phyloP scores from a whole-genome alignment of 805 yeast genomes.

The Grigorovia transvaalensis region DNA sequence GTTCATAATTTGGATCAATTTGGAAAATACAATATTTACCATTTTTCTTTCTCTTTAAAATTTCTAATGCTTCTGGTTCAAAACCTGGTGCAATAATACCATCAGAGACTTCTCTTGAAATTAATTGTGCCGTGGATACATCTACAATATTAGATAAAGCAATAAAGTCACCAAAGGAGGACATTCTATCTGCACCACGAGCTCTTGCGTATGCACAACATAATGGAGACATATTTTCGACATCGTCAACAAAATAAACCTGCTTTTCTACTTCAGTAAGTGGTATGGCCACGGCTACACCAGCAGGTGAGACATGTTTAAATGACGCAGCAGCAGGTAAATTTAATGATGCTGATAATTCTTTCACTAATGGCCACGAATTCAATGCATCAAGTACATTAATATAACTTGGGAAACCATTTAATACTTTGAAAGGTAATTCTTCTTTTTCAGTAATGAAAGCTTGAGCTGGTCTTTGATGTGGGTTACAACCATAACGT shows the following conservation, averaged over 20 bases:
- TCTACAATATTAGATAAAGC: slow-evolving; percentile 96
- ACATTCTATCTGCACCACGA: slow-evolving; percentile 99
- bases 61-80: slow-evolving; percentile 81
- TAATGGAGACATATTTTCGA: slow-evolving; percentile 89
- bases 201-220: slow-evolving; percentile 99
- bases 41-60: slow-evolving; percentile 84
- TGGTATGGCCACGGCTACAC: slow-evolving; percentile 96
- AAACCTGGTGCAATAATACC: slow-evolving; percentile 99
- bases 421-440: slow-evolving; percentile 85
- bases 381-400: slow-evolving; percentile 92
- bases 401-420: slow-evolving; percentile 96
- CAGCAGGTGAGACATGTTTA: slow-evolving; percentile 98
- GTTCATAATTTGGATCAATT: slow-evolving; percentile 88
- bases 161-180: slow-evolving; percentile 96
- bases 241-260: slow-evolving; percentile 88
- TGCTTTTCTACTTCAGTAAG: slow-evolving; percentile 84
- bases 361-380: slow-evolving; percentile 98
- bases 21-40: slow-evolving; percentile 96
- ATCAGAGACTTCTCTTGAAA: slow-evolving; percentile 94
- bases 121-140: slow-evolving; percentile 90
- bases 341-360: slow-evolving; percentile 84
- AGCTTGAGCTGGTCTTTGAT: slow-evolving; percentile 98
- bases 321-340: slow-evolving; percentile 98
- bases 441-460: slow-evolving; percentile 74
- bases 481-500: slow-evolving; percentile 98